Evolutionary conservation across 192 early-diverging fungal species (phyloP).

Genomic region (Backusella sp.): DNA sequence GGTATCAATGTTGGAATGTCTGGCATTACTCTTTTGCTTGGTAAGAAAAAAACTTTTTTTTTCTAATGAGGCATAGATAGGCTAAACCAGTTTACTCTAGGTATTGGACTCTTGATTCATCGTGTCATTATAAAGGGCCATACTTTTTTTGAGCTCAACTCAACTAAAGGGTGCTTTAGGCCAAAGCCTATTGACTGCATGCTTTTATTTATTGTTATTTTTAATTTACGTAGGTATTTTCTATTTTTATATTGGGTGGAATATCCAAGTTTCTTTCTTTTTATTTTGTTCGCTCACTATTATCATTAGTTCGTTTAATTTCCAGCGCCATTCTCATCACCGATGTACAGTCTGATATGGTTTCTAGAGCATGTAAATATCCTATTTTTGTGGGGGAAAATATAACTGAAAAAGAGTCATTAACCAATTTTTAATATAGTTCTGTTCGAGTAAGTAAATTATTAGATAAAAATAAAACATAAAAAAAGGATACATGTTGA

Average conservation of each 20-base stretch:
- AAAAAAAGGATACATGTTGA: not conserved
- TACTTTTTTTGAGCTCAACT: slow-evolving; percentile 16
- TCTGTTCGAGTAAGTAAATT: slow-evolving; percentile 5
- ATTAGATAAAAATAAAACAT: not conserved
- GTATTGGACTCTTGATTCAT: slow-evolving; percentile 20
- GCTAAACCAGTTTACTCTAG: not conserved
- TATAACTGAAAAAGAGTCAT: not conserved
- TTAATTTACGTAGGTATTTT: slow-evolving; percentile 18
- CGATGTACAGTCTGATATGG: slow-evolving; percentile 14
- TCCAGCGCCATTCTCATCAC: slow-evolving; percentile 15
- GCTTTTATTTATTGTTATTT: slow-evolving; percentile 26
- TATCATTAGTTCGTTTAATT: slow-evolving; percentile 22
- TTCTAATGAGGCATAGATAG: not conserved
- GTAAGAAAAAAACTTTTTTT: slow-evolving; percentile 12
- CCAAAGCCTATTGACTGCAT: slow-evolving; percentile 34
- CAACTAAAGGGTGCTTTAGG: slow-evolving; percentile 19
- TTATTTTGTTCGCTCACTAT: not conserved
- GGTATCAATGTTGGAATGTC: slow-evolving; percentile 24
- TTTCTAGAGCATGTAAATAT: slow-evolving; percentile 25
- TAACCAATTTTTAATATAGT: slow-evolving; percentile 10
- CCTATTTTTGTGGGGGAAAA: not conserved
- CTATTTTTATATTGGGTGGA: not conserved
- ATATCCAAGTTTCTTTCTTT: not conserved
- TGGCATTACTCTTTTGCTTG: slow-evolving; percentile 13
- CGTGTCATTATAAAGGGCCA: slow-evolving; percentile 24